Percentiles rank a stretch among this genome's conserved stretches.
Evolutionary conservation across 225 moss, liverwort and hornwort species (phyloP).

Genomic region (Anthoceros angustus): DNA sequence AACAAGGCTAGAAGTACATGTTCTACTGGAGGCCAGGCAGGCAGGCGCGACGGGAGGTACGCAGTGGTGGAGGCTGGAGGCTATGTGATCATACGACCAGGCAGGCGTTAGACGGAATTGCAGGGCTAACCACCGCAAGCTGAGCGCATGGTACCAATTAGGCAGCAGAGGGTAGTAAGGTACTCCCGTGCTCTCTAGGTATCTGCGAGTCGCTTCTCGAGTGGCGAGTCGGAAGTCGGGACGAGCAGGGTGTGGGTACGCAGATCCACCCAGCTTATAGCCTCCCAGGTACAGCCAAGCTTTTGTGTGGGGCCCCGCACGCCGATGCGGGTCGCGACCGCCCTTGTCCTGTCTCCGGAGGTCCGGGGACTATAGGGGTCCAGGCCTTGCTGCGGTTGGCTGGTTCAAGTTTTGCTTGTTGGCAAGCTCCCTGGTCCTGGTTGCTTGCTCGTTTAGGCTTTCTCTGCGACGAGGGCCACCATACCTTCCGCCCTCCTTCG

Average conservation of each 20-base stretch:
- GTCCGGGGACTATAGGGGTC: too few species aligned
- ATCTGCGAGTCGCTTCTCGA: background rate
- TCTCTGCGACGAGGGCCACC: too few species aligned
- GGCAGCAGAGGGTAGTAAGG: background rate
- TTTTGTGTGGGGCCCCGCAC: background rate
- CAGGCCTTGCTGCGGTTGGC: too few species aligned
- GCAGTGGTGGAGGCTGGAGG: background rate
- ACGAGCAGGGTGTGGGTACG: background rate
- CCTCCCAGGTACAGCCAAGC: background rate
- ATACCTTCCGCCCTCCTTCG: too few species aligned
- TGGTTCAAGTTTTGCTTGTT: too few species aligned
- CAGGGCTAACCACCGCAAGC: background rate
- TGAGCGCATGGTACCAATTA: background rate
- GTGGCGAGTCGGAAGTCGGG: background rate
- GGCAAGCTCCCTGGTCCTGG: too few species aligned
- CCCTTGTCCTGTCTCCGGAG: background rate
- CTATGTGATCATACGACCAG: background rate
- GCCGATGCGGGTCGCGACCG: too few species aligned
- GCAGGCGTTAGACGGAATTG: conserved; percentile 4
- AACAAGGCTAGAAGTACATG: background rate
- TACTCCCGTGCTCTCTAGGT: background rate
- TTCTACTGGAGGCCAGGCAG: background rate
- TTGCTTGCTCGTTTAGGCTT: too few species aligned
- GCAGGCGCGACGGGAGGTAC: background rate
- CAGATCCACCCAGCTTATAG: background rate